Evolutionary conservation across 345 rosid genomes (phyloP).

Genomic region (Populus nigra): DNA sequence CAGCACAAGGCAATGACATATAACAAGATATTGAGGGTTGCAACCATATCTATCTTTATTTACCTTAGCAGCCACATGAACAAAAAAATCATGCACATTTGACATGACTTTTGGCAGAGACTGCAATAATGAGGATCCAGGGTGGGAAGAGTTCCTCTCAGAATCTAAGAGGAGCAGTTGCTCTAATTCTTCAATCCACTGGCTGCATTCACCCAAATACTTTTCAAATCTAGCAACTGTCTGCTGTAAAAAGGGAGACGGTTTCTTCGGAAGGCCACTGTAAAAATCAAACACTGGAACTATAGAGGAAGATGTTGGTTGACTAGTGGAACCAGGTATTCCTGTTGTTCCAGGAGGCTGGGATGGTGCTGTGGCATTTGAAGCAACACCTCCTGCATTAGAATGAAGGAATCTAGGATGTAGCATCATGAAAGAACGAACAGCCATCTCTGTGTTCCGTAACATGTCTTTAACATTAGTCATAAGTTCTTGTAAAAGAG

Average conservation of each 20-base stretch:
- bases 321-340: constrained; percentile 50
- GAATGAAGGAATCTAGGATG: constrained; percentile 72
- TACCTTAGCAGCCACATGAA: constrained; percentile 98
- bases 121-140: constrained; percentile 57
- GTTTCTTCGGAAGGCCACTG: constrained; percentile 87
- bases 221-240: constrained; percentile 85
- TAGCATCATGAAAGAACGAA: constrained; percentile 79
- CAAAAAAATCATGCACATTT: constrained; percentile 85
- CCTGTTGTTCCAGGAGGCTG: constrained; percentile 56
- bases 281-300: constrained; percentile 77
- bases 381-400: constrained; percentile 37
- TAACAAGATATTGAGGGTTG: background rate
- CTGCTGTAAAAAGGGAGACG: constrained; percentile 75
- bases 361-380: constrained; percentile 58
- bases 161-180: constrained; percentile 74
- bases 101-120: constrained; percentile 92
- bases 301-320: constrained; percentile 44
- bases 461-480: constrained; percentile 76
- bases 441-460: constrained; percentile 77
- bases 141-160: constrained; percentile 51
- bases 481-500: constrained; percentile 75
- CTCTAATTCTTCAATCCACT: constrained; percentile 93
- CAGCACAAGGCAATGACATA: background rate
- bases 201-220: constrained; percentile 74
- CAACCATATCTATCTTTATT: constrained; percentile 5